These are phyloP conservation scores for Aspergillus luchuensis DNA, from an alignment of 2,329 filamentous ascomycete genomes.

Conservation along the genomic window DNA sequence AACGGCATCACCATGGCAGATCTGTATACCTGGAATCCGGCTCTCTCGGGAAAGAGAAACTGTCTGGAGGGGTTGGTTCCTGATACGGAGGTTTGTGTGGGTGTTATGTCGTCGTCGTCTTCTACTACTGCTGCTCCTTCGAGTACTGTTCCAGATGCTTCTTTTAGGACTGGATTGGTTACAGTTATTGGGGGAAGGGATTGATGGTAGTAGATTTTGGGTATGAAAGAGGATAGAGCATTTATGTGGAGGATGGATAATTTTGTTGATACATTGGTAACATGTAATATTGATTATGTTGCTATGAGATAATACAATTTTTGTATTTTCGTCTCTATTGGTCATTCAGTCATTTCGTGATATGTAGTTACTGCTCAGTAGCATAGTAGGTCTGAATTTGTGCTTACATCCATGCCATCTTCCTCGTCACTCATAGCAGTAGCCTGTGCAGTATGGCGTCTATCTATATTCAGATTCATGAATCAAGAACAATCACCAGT, in stretches of 20 bases:
- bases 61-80: not conserved
- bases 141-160: not conserved
- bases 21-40: constrained; percentile 34
- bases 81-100: not conserved
- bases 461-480: not conserved
- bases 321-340: no score
- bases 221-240: no score
- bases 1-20: constrained; percentile 18
- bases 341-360: no score
- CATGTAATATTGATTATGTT: no score
- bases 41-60: not conserved
- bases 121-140: not conserved
- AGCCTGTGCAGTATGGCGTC: not conserved
- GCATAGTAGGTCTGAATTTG: no score
- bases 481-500: not conserved
- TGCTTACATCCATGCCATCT: not conserved
- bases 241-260: no score
- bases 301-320: no score
- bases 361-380: no score
- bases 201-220: no score
- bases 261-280: no score
- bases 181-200: no score
- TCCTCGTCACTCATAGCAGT: not conserved
- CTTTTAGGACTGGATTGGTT: no score
- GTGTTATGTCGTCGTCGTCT: not conserved